Evolutionary conservation across 2,329 filamentous ascomycete genomes (phyloP).

Genomic region (Trichoderma semiorbis): DNA sequence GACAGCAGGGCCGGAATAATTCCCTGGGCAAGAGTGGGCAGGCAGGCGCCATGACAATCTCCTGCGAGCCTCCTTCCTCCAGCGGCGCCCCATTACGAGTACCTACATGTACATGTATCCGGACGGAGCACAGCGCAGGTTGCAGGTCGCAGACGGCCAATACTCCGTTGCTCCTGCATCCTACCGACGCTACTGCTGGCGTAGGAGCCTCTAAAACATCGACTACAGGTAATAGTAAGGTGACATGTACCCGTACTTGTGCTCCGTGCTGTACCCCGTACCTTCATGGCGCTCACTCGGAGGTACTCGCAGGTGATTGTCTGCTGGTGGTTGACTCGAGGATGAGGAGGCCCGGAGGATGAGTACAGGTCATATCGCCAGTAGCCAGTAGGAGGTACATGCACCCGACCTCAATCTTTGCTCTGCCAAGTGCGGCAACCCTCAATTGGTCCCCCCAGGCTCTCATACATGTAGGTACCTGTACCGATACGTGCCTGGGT

Average conservation of each 20-base stretch:
- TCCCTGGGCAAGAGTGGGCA: background rate
- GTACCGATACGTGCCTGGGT: background rate
- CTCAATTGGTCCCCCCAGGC: background rate
- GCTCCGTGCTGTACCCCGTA: background rate
- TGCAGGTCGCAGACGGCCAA: background rate
- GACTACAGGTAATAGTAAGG: background rate
- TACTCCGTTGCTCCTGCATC: constrained; percentile 7
- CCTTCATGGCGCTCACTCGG: background rate
- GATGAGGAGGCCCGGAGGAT: background rate
- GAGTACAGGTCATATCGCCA: background rate
- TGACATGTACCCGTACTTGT: background rate
- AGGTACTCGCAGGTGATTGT: background rate
- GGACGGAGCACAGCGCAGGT: background rate
- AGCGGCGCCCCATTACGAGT: background rate
- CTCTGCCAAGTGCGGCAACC: background rate
- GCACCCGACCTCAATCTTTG: background rate
- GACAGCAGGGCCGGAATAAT: background rate
- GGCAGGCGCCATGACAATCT: background rate
- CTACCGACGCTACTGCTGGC: background rate
- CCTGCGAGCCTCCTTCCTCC: constrained; percentile 12
- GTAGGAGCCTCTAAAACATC: background rate
- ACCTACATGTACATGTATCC: background rate
- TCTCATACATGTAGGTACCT: background rate
- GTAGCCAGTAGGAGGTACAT: background rate
- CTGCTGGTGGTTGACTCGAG: background rate